Base-by-base conservation (phyloP, 441 rosid species). In the Biscutella laevigata region DNA sequence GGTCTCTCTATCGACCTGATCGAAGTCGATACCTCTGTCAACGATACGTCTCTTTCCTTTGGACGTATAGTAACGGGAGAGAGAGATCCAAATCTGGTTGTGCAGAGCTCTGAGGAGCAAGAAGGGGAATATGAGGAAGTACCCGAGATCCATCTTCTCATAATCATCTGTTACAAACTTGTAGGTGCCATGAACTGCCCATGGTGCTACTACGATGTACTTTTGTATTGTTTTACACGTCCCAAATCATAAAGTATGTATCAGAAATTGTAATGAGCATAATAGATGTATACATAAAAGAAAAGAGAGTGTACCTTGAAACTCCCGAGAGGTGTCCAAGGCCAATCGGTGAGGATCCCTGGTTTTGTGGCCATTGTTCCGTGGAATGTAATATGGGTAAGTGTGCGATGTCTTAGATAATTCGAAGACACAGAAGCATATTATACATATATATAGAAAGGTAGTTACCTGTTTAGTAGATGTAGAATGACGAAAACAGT, bases 261-360 rank as follows among this genome's bases (percentile, higher is more conserved):
- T n/a, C n/a, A n/a, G n/a, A n/a, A n/a, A n/a, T n/a, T n/a, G n/a
- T n/a, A n/a, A n/a, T n/a, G n/a, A n/a, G n/a, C n/a, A n/a, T n/a
- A n/a, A n/a, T n/a, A n/a, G n/a, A n/a, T n/a, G n/a, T n/a, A n/a
- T n/a, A n/a, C n/a, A n/a, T n/a, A n/a, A n/a, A n/a, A 30, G 2
- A 14, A 29, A 29, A 41, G 1, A 51, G 11, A 49, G 21, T 30
- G 34, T 13, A 77, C 85, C 82, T 80, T 80, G 63, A 66, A 80
- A 57, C 55, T 72, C 35, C 82, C 86, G 20, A 80, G 80, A 20
- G 80, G 49, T n/a, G 71, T 56, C 86, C 86, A 80, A 14, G 86
- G 86, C 86, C 86, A 80, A 11, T 80, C 77, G 11, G 78, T 72
- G 55, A 80, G 77, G 33, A 73, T 44, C 36, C 86, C 86, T 34